Evolutionary conservation across 768 basidiomycete species (phyloP).

Genomic region (Tulasnella sp.): DNA sequence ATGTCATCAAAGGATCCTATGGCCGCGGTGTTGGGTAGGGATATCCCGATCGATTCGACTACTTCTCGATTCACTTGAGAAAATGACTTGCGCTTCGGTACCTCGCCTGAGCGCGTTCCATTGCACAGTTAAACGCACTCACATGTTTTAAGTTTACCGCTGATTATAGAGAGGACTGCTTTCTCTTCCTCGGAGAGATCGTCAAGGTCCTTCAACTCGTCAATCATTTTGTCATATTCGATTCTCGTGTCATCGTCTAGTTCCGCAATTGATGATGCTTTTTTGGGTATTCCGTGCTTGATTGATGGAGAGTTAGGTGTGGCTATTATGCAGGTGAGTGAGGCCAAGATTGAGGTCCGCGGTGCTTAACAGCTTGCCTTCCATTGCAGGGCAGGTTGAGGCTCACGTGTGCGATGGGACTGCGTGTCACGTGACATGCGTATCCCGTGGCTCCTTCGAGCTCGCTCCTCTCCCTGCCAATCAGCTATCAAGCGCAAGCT

Average conservation of each 20-base stretch:
- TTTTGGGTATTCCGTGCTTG: background rate
- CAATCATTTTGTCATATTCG: background rate
- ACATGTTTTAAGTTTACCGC: background rate
- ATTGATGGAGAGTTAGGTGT: no score
- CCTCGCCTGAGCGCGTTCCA: background rate
- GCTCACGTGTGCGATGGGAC: no score
- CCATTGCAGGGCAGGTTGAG: background rate
- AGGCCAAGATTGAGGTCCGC: background rate
- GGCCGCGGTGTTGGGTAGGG: background rate
- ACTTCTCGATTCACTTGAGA: background rate
- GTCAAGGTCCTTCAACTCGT: background rate
- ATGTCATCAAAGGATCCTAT: background rate
- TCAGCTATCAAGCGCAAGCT: no score
- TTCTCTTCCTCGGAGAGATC: background rate
- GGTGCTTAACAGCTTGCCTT: background rate
- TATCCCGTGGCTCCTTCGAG: no score
- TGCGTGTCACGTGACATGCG: no score
- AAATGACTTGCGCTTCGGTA: background rate
- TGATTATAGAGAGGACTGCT: background rate
- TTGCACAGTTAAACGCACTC: background rate
- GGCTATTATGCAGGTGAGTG: background rate
- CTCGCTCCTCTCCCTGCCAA: no score
- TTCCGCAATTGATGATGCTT: background rate
- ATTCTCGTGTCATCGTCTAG: background rate
- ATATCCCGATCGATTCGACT: background rate